A percentile compares a stretch with the other conserved stretches of the same genome.
These are phyloP conservation scores for Aspergillus fischeri DNA, from an alignment of 2,329 filamentous ascomycete genomes.

Conservation along the genomic window DNA sequence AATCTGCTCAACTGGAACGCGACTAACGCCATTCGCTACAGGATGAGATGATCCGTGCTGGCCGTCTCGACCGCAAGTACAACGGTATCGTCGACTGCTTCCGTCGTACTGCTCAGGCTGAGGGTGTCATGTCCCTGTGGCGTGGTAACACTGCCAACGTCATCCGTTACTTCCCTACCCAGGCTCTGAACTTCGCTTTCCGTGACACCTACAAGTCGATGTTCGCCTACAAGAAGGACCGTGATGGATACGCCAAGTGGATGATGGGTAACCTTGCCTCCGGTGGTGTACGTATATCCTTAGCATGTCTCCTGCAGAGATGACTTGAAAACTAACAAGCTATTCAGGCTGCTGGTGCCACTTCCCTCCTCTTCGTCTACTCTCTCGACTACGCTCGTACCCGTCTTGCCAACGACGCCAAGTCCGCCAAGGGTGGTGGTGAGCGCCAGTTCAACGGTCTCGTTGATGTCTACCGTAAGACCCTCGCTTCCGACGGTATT, in stretches of 20 bases:
- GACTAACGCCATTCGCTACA: conserved; percentile 36
- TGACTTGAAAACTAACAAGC: conserved; percentile 10
- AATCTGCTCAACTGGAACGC: background rate
- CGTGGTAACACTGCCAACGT: conserved; percentile 99
- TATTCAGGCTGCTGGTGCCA: conserved; percentile 86
- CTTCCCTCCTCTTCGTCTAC: conserved; percentile 99
- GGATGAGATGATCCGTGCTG: conserved; percentile 99
- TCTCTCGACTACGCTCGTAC: conserved; percentile 99
- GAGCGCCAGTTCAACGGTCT: conserved; percentile 99
- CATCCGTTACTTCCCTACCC: conserved; percentile 99
- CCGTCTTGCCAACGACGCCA: conserved; percentile 99
- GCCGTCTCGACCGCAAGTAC: conserved; percentile 98
- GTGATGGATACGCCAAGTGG: conserved; percentile 97
- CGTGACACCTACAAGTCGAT: conserved; percentile 99
- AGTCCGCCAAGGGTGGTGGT: conserved; percentile 92
- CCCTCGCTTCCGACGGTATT: conserved; percentile 96
- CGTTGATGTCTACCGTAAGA: conserved; percentile 99
- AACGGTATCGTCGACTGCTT: conserved; percentile 93
- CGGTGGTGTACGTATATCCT: conserved; percentile 79
- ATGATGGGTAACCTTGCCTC: conserved; percentile 99
- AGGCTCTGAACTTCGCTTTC: conserved; percentile 99
- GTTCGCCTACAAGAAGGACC: conserved; percentile 99
- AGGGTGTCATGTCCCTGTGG: conserved; percentile 96
- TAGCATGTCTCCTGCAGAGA: background rate
- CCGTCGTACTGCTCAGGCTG: conserved; percentile 78